These are phyloP conservation scores for Tolypocladium pustulatum DNA, from an alignment of 2,329 filamentous ascomycete genomes.

Conservation along the genomic window DNA sequence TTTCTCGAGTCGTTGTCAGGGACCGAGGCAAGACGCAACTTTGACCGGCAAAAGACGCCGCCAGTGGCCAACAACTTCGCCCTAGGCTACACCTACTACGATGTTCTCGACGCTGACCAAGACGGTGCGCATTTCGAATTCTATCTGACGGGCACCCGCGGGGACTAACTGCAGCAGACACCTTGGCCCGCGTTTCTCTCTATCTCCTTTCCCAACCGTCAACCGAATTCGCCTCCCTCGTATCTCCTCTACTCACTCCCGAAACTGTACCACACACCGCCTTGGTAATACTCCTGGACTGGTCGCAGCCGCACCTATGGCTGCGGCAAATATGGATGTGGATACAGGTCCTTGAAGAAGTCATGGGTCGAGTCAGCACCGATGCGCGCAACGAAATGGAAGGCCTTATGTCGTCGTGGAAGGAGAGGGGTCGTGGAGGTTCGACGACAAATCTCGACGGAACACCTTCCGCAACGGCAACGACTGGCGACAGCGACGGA, in stretches of 20 bases:
- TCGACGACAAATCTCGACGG: slow-evolving; percentile 53
- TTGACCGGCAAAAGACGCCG: slow-evolving; percentile 53
- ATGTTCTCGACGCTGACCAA: slow-evolving; percentile 86
- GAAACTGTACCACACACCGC: slow-evolving; percentile 78
- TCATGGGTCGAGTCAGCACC: slow-evolving; percentile 61
- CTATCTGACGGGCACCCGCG: background rate
- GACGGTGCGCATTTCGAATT: slow-evolving; percentile 52
- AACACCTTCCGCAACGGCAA: slow-evolving; percentile 42
- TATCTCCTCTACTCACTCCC: slow-evolving; percentile 75
- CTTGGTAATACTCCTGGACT: slow-evolving; percentile 87
- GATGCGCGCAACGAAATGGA: slow-evolving; percentile 78
- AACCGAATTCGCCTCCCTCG: slow-evolving; percentile 68
- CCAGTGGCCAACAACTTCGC: slow-evolving; percentile 88
- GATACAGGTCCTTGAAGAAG: slow-evolving; percentile 72
- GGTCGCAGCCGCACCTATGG: slow-evolving; percentile 91
- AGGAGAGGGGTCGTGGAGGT: slow-evolving; percentile 60
- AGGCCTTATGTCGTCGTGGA: slow-evolving; percentile 72
- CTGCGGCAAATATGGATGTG: slow-evolving; percentile 80
- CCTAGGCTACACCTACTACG: slow-evolving; percentile 88
- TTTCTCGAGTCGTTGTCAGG: slow-evolving; percentile 60
- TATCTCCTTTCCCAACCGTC: slow-evolving; percentile 84
- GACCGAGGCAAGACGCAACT: slow-evolving; percentile 40
- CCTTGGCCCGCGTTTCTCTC: slow-evolving; percentile 76
- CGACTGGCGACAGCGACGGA: slow-evolving; percentile 49
- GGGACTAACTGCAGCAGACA: slow-evolving; percentile 47